phyloP scores from a whole-genome alignment of 2,329 filamentous ascomycete genomes.

The Purpureocillium lavendulum region DNA sequence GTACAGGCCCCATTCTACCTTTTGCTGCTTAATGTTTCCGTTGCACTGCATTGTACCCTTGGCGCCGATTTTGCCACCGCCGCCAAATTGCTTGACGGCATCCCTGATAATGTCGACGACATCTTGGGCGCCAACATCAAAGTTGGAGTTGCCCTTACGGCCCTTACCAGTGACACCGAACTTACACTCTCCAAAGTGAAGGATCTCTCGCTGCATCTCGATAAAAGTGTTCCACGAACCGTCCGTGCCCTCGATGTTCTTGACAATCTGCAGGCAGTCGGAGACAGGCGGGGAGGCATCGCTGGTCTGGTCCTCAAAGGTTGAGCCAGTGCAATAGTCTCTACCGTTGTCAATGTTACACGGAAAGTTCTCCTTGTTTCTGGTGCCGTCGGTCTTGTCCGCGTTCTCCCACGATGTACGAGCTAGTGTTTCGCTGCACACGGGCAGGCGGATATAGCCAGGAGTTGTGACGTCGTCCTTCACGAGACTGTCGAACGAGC shows the following conservation, averaged over 20 bases:
- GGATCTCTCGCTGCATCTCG: slow-evolving; percentile 15
- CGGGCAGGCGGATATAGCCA: slow-evolving; percentile 26
- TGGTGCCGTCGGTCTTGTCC: slow-evolving; percentile 10
- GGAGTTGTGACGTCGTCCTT: slow-evolving; percentile 21
- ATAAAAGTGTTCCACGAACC: neutral
- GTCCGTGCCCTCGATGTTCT: slow-evolving; percentile 18
- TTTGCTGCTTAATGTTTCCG: slow-evolving; percentile 12
- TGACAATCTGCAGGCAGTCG: slow-evolving; percentile 25
- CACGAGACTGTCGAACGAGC: slow-evolving; percentile 14
- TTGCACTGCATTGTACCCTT: slow-evolving; percentile 23
- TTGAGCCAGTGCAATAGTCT: slow-evolving; percentile 19
- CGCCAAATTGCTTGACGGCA: slow-evolving; percentile 18
- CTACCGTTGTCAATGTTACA: slow-evolving; percentile 19
- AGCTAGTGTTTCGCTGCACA: slow-evolving; percentile 25
- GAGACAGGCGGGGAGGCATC: slow-evolving; percentile 20
- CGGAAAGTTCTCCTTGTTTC: slow-evolving; percentile 14
- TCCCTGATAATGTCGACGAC: slow-evolving; percentile 25
- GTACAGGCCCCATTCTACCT: slow-evolving; percentile 2
- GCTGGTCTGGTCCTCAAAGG: slow-evolving; percentile 23
- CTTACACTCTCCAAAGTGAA: slow-evolving; percentile 16
- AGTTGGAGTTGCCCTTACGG: slow-evolving; percentile 18
- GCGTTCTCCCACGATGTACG: slow-evolving; percentile 20
- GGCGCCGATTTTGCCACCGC: slow-evolving; percentile 20
- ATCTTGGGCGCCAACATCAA: slow-evolving; percentile 25
- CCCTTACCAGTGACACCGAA: slow-evolving; percentile 21